These are phyloP conservation scores for Fulvia fulva DNA, from an alignment of 2,329 filamentous ascomycete genomes.

Conservation along the genomic window DNA sequence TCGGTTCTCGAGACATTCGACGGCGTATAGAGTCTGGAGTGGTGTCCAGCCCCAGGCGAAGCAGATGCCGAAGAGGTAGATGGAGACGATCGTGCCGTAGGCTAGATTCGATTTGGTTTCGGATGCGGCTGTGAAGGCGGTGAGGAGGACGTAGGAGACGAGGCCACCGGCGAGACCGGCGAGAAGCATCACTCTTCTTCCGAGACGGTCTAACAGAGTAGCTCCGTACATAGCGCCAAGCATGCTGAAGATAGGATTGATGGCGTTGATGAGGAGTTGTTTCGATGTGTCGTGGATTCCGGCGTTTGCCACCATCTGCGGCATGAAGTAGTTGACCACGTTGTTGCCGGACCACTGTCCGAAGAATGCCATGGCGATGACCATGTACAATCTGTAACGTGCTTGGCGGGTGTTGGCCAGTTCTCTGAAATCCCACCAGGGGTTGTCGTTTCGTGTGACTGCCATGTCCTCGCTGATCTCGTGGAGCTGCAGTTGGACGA, in stretches of 20 bases:
- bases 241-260: conserved; percentile 39
- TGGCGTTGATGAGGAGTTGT: conserved; percentile 40
- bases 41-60: conserved; percentile 41
- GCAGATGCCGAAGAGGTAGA: conserved; percentile 40
- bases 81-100: conserved; percentile 39
- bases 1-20: conserved; percentile 38
- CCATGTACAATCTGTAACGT: conserved; percentile 43
- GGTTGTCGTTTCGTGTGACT: conserved; percentile 47
- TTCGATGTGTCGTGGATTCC: conserved; percentile 36
- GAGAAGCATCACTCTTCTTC: conserved; percentile 35
- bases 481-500: conserved; percentile 35
- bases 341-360: conserved; percentile 42
- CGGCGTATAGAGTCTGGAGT: conserved; percentile 38
- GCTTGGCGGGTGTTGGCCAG: conserved; percentile 50
- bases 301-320: conserved; percentile 36
- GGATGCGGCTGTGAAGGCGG: conserved; percentile 33
- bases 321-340: conserved; percentile 34
- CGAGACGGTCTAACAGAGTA: conserved; percentile 24
- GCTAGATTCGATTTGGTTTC: conserved; percentile 23
- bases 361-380: conserved; percentile 41
- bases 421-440: conserved; percentile 37
- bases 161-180: conserved; percentile 35
- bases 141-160: conserved; percentile 34
- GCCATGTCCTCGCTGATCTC: conserved; percentile 31
- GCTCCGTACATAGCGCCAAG: conserved; percentile 38